Percentiles rank a stretch among this genome's conserved stretches.
phyloP scores from a whole-genome alignment of 2,329 filamentous ascomycete species.

The Volutella citrinella region DNA sequence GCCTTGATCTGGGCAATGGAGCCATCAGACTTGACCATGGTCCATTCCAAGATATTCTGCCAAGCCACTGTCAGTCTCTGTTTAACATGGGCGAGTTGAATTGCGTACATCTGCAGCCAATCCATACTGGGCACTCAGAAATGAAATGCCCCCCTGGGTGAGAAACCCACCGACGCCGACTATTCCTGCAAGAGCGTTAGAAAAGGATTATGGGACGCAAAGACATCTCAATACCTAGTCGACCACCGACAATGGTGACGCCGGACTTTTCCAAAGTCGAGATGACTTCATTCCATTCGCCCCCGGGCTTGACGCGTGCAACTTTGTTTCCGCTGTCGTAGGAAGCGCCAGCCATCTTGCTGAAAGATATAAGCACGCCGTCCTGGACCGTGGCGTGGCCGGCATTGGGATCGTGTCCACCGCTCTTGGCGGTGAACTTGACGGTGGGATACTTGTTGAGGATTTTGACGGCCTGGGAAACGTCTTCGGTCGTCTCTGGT shows the following conservation, averaged over 20 bases:
- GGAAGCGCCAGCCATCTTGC: constrained; percentile 31
- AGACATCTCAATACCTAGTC: constrained; percentile 18
- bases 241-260: constrained; percentile 31
- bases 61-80: no score
- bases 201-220: neutral
- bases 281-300: constrained; percentile 38
- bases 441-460: constrained; percentile 30
- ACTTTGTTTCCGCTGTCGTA: constrained; percentile 31
- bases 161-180: constrained; percentile 28
- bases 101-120: constrained; percentile 25
- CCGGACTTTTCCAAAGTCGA: constrained; percentile 29
- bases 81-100: neutral
- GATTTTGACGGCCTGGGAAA: constrained; percentile 29
- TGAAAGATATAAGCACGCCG: constrained; percentile 35
- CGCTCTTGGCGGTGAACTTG: constrained; percentile 35
- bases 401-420: constrained; percentile 37
- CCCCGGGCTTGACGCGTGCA: constrained; percentile 36
- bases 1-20: constrained; percentile 25
- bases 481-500: constrained; percentile 30
- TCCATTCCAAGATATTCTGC: constrained; percentile 23
- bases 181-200: constrained; percentile 13
- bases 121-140: constrained; percentile 26
- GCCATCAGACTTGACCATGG: constrained; percentile 23
- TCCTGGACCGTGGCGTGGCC: constrained; percentile 32
- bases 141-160: constrained; percentile 27